A percentile compares a stretch with the other conserved stretches of the same genome.
phyloP scores from a whole-genome alignment of 78 protist genomes.

The Speleostelium caveatum region DNA sequence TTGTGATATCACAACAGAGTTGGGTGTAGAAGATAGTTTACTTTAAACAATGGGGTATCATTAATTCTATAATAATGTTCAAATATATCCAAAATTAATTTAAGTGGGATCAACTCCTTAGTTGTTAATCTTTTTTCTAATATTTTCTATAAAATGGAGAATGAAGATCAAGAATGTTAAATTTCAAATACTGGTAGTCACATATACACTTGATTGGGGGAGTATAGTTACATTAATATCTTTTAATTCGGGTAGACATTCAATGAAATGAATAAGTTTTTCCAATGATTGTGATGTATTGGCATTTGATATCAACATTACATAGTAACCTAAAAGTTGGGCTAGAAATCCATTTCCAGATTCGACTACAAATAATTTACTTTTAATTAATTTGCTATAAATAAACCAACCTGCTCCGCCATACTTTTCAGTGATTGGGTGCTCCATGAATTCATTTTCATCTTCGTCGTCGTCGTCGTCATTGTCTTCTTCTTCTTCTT shows the following conservation, averaged over 20 bases:
- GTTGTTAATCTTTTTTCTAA: conserved; percentile 8
- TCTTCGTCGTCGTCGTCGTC: background rate
- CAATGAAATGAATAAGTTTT: background rate
- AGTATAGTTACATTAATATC: conserved; percentile 2
- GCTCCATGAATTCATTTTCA: conserved; percentile 1
- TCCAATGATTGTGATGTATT: background rate
- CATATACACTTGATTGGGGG: too few relatives aligned
- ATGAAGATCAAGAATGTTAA: too few relatives aligned
- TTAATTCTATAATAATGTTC: conserved; percentile 53
- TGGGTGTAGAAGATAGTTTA: background rate
- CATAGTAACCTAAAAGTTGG: conserved; percentile 35
- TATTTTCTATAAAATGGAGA: background rate
- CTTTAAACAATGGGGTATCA: conserved; percentile 48
- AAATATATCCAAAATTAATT: conserved; percentile 49
- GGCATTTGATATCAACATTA: background rate
- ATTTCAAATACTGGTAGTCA: too few relatives aligned
- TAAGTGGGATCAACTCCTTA: conserved; percentile 36
- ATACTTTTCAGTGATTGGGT: conserved; percentile 27
- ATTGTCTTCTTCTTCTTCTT: background rate
- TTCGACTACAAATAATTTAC: conserved; percentile 13
- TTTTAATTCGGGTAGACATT: background rate
- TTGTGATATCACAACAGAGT: background rate
- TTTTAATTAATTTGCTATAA: conserved; percentile 24
- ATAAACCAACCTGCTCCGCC: conserved; percentile 36
- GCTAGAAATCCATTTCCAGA: conserved; percentile 17